Evolutionary conservation across 176 grass and related monocot species (phyloP).

Genomic region (Oryza glaberrima): DNA sequence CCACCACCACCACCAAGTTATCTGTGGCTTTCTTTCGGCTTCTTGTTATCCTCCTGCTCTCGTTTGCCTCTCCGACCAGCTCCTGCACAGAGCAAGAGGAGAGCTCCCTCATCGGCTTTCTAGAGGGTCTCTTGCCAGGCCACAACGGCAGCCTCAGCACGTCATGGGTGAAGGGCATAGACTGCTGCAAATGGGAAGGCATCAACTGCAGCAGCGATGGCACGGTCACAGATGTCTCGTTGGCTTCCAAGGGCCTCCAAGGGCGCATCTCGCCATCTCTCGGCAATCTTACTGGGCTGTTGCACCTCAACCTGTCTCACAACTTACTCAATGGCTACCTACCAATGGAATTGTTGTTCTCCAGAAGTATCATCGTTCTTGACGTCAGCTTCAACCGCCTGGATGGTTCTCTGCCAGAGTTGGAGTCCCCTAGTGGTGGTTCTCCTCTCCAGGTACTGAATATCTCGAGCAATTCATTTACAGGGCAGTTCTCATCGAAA

Average conservation of each 20-base stretch:
- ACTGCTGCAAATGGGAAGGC: conserved; percentile 82
- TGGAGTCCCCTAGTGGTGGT: conserved; percentile 3
- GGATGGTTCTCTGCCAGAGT: conserved; percentile 36
- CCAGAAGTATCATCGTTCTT: conserved; percentile 49
- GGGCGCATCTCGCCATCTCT: conserved; percentile 53
- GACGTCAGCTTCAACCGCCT: conserved; percentile 81
- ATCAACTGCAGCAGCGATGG: conserved; percentile 41
- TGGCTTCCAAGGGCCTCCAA: conserved; percentile 56
- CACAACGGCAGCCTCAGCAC: conserved; percentile 35
- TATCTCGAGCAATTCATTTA: conserved; percentile 72
- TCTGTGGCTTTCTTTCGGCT: neutral
- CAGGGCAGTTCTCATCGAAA: conserved; percentile 47
- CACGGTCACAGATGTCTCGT: conserved; percentile 46
- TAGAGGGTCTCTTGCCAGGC: conserved; percentile 29
- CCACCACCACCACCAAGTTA: conserved; percentile 20
- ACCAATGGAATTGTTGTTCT: conserved; percentile 50
- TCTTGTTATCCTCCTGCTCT: conserved; percentile 36
- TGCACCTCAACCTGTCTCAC: conserved; percentile 62
- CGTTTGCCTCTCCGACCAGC: neutral
- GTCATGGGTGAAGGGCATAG: conserved; percentile 47
- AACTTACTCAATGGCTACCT: conserved; percentile 52
- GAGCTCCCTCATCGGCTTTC: conserved; percentile 64
- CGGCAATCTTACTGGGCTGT: conserved; percentile 52
- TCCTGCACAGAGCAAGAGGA: conserved; percentile 69
- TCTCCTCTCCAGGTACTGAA: conserved; percentile 69